phyloP scores from a whole-genome alignment of 1,139 yeast species.

The Pneumocystis wakefieldiae region DNA sequence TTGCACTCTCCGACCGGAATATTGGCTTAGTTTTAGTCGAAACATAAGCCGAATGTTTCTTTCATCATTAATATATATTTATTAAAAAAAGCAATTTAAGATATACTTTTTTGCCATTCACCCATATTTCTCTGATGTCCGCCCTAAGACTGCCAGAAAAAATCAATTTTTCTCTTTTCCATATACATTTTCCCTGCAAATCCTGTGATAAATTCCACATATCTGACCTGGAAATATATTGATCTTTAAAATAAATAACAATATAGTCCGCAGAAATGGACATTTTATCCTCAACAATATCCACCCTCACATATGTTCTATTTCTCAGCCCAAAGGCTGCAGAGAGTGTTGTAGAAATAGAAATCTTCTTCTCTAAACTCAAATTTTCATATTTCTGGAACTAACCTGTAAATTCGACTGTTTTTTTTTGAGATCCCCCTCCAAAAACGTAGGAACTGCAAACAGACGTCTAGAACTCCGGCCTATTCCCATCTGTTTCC shows the following conservation, averaged over 20 bases:
- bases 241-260: conserved; percentile 68
- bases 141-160: conserved; percentile 54
- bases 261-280: conserved; percentile 62
- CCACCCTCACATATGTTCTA: conserved; percentile 5
- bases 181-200: conserved; percentile 49
- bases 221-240: conserved; percentile 73
- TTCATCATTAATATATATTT: neutral
- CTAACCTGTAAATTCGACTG: conserved; percentile 1
- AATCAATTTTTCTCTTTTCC: conserved; percentile 47
- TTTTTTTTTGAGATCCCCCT: neutral
- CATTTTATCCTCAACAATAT: conserved; percentile 22
- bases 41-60: conserved; percentile 37
- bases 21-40: conserved; percentile 65
- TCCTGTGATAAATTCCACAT: conserved; percentile 75
- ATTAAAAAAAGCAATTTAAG: neutral
- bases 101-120: conserved; percentile 39
- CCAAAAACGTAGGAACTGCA: conserved; percentile 2
- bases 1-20: conserved; percentile 81
- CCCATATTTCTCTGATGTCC: conserved; percentile 50
- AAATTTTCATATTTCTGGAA: conserved; percentile 4
- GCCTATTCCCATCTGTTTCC: conserved; percentile 1
- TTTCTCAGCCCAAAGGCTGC: neutral
- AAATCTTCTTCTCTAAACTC: neutral
- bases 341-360: conserved; percentile 2
- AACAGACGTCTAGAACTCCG: neutral